These are phyloP conservation scores for Leucogyrophana mollusca DNA, from an alignment of 768 basidiomycete genomes.

Conservation along the genomic window DNA sequence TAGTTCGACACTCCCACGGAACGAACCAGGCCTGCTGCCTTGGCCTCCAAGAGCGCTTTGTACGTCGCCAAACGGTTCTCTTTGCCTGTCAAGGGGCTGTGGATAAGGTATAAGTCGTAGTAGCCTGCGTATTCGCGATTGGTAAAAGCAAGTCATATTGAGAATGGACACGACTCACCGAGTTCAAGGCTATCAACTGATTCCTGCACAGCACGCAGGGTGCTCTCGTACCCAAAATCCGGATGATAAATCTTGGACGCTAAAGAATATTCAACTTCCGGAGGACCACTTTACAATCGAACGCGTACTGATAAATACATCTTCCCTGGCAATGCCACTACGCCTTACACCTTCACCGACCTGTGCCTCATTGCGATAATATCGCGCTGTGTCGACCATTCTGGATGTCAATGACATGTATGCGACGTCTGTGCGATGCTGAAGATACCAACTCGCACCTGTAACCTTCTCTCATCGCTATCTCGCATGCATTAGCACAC, in stretches of 20 bases:
- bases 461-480: conserved; percentile 24
- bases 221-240: conserved; percentile 14
- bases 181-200: conserved; percentile 23
- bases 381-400: conserved; percentile 25
- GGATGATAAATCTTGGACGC: conserved; percentile 19
- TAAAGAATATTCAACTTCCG: neutral
- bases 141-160: neutral
- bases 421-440: neutral
- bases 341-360: conserved; percentile 25
- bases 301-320: conserved; percentile 28
- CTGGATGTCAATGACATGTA: conserved; percentile 7
- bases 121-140: conserved; percentile 29
- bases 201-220: conserved; percentile 13
- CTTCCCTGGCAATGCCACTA: conserved; percentile 20
- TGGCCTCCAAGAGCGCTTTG: conserved; percentile 35
- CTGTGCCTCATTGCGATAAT: conserved; percentile 22
- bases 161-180: conserved; percentile 8
- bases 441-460: conserved; percentile 12
- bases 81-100: conserved; percentile 39
- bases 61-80: conserved; percentile 39
- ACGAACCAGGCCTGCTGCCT: conserved; percentile 34
- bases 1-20: conserved; percentile 49
- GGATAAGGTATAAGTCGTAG: conserved; percentile 48
- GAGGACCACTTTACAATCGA: neutral
- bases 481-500: conserved; percentile 13